These are phyloP conservation scores for Heterobasidion occidentale DNA, from an alignment of 1,284 basidiomycete species.

Conservation along the genomic window DNA sequence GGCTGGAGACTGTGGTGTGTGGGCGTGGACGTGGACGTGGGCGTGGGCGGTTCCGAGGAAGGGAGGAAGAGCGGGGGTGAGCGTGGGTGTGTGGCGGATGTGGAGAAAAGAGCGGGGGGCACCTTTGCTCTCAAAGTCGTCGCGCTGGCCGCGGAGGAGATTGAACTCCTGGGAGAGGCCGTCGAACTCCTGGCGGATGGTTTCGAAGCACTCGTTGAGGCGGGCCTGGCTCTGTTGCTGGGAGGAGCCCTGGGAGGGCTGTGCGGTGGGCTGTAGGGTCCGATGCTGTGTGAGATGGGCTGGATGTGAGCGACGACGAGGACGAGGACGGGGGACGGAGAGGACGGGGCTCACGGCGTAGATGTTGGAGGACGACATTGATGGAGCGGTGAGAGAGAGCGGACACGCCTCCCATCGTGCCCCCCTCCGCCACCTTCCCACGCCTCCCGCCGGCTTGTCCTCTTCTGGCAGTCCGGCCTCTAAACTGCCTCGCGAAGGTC, in stretches of 20 bases:
- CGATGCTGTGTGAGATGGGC: constrained; percentile 40
- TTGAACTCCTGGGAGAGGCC: constrained; percentile 63
- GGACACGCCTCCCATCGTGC: too few species aligned
- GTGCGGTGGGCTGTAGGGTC: constrained; percentile 53
- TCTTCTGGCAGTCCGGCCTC: too few species aligned
- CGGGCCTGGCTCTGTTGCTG: constrained; percentile 30
- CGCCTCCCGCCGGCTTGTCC: too few species aligned
- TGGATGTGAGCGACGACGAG: constrained; percentile 4
- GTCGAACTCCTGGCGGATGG: constrained; percentile 85
- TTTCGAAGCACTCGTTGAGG: constrained; percentile 77
- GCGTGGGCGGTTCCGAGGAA: neutral
- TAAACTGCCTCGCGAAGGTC: too few species aligned
- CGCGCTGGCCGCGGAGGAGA: constrained; percentile 69
- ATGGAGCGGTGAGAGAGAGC: too few species aligned
- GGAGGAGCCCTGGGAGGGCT: constrained; percentile 32
- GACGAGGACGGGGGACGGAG: constrained; percentile 28
- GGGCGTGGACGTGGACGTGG: constrained; percentile 1
- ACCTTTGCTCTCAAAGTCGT: constrained; percentile 90
- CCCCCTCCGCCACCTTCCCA: too few species aligned
- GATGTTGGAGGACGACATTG: constrained; percentile 12
- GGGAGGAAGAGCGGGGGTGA: neutral
- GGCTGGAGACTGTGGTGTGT: constrained; percentile 56
- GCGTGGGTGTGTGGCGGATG: neutral
- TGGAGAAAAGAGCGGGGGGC: neutral
- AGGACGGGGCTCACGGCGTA: constrained; percentile 1